Base-by-base conservation (phyloP, 768 basidiomycete species). In the Mycena galopus region DNA sequence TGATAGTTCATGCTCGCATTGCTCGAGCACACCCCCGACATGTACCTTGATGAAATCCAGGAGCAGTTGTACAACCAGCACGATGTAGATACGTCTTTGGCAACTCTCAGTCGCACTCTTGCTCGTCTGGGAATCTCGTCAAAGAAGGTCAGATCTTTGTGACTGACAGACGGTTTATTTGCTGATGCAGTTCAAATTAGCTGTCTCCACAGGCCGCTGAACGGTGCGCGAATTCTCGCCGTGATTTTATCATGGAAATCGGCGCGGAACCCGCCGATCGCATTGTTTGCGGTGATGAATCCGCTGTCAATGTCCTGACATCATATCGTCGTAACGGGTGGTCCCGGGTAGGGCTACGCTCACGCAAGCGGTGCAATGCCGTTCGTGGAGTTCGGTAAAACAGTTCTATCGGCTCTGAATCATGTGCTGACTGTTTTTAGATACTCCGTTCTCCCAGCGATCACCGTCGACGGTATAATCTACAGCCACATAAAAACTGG, bases 381-480 rank as follows among this genome's bases (percentile, higher is more conserved):
- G 63, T 65, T 33, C 68, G 63, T 32, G 62, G 62, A 16, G 50
- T 44, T 12, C 11, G 62, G 62, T 63, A 14, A 10, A 44, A 12
- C 10, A 37, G n/a, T 47, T 23, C 12, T 59, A 27, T 64, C 47
- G 12, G 10, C 23, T 25, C 23, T 51, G 23, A 44, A 25, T n/a
- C 32, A 3, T 32, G 3, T 23, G 32, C 32, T 23, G 21, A 35
- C 30, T 5, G 5, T n/a, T 21, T 32, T 17, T 33, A 77, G 77
- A 35, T 77, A 70, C 37, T 77, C 76, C 16, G 27, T 78, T 8
- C 62, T 78, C 7, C 77, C 74, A 0, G 76, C 76, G 0, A 29
- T 78, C 10, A 51, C 67, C 10, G 30, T 39, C 2, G 61, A 70
- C 37, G 76, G 76, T n/a, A 73, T 78, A 21, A 65, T 78, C 17